Conservation (phyloP, 75 land plant species). For the Pseudotsuga menziesii region DNA sequence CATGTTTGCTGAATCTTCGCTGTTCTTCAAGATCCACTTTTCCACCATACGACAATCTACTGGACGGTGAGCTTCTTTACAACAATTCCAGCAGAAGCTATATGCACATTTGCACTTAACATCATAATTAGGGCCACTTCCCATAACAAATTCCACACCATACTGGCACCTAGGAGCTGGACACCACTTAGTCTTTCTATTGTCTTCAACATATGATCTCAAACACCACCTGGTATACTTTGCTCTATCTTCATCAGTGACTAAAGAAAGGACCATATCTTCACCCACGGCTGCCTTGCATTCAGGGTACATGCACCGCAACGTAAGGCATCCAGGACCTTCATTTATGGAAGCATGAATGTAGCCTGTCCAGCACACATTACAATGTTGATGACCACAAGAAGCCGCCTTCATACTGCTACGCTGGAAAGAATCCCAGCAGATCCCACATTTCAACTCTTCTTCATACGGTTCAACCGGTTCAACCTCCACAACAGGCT, state of each 20-base stretch:
- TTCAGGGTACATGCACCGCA: constrained; percentile 57
- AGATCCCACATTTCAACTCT: constrained; percentile 71
- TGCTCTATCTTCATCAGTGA: too few relatives aligned
- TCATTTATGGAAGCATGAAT: too few relatives aligned
- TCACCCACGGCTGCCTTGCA: constrained; percentile 99
- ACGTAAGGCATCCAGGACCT: too few relatives aligned
- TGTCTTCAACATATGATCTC: too few relatives aligned
- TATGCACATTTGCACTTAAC: constrained; percentile 70
- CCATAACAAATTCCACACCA: too few relatives aligned
- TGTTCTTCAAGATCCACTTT: constrained; percentile 83
- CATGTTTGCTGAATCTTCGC: constrained; percentile 94
- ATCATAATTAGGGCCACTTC: constrained; percentile 71
- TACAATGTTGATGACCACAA: constrained; percentile 72
- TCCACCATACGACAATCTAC: too few relatives aligned
- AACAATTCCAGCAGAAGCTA: too few relatives aligned
- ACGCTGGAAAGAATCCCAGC: constrained; percentile 52
- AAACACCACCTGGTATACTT: constrained; percentile 79
- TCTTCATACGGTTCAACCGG: constrained; percentile 24
- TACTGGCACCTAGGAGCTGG: too few relatives aligned
- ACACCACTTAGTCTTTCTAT: too few relatives aligned
- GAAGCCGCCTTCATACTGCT: constrained; percentile 43
- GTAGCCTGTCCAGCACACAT: constrained; percentile 73
- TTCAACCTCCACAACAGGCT: too few relatives aligned
- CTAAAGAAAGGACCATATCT: too few relatives aligned
- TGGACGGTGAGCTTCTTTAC: too few relatives aligned